phyloP scores from a whole-genome alignment of 495 filamentous ascomycete genomes.

The Cudoniella acicularis region DNA sequence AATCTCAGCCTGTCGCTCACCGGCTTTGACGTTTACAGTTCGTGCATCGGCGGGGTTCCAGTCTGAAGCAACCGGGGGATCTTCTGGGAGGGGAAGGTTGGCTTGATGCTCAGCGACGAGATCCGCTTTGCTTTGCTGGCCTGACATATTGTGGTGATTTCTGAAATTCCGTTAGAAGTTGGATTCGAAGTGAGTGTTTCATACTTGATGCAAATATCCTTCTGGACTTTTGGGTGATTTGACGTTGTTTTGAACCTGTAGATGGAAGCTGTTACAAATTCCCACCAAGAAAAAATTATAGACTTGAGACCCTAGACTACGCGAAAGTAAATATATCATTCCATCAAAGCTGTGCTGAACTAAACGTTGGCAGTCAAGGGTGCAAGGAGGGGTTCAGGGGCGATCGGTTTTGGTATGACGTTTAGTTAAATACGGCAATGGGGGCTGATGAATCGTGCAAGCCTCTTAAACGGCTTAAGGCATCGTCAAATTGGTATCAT shows the following conservation, averaged over 20 bases:
- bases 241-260: too few relatives aligned
- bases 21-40: constrained; percentile 65
- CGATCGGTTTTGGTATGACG: not conserved
- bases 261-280: too few relatives aligned
- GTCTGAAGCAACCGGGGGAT: constrained; percentile 70
- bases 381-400: too few relatives aligned
- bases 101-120: constrained; percentile 61
- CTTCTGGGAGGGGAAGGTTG: constrained; percentile 75
- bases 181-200: too few relatives aligned
- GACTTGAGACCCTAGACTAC: too few relatives aligned
- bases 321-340: too few relatives aligned
- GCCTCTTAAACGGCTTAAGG: not conserved
- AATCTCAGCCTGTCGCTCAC: constrained; percentile 48
- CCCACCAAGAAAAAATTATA: too few relatives aligned
- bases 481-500: constrained; percentile 20
- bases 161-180: too few relatives aligned
- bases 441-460: not conserved
- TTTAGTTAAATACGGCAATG: not conserved
- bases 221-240: too few relatives aligned
- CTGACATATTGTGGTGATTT: constrained; percentile 14
- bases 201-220: too few relatives aligned
- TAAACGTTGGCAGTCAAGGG: too few relatives aligned
- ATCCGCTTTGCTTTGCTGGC: constrained; percentile 47
- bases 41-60: constrained; percentile 68
- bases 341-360: too few relatives aligned